A percentile compares a stretch with the other conserved stretches of the same genome.
Evolutionary conservation across 163 green algal genomes (phyloP).

Genomic region (Scenedesmus sp.): DNA sequence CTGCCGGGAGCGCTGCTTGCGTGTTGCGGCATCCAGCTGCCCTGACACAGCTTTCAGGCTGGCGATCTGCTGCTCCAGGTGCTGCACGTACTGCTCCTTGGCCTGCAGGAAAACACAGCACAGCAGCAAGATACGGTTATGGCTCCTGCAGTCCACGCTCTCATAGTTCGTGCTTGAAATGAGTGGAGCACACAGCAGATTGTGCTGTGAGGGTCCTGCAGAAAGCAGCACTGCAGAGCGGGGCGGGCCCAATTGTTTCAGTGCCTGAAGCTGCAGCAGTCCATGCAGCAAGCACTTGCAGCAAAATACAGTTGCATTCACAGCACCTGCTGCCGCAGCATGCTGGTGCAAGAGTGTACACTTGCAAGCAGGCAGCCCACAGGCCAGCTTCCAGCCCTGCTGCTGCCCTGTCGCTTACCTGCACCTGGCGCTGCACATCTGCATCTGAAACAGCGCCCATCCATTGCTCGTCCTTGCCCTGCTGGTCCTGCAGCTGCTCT

Average conservation of each 20-base stretch:
- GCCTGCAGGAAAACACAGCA: not conserved
- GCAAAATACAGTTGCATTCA: not conserved
- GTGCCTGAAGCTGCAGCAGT: not conserved
- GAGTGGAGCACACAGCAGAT: not conserved
- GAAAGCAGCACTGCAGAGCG: too few species aligned
- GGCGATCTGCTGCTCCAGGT: conserved; percentile 22
- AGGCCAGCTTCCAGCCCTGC: not conserved
- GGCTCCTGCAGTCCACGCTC: too few species aligned
- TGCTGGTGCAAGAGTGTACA: not conserved
- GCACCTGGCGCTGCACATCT: not conserved
- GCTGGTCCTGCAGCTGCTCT: conserved; percentile 1
- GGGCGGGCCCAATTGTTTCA: not conserved
- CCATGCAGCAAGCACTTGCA: not conserved
- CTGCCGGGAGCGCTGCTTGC: not conserved
- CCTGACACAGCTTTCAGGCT: not conserved
- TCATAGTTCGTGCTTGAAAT: not conserved
- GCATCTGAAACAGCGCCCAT: not conserved
- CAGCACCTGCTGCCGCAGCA: not conserved
- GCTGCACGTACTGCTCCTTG: not conserved
- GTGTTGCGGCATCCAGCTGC: conserved; percentile 9
- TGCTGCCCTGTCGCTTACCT: not conserved
- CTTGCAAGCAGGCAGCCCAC: not conserved
- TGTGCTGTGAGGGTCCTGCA: not conserved
- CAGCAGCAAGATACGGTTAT: not conserved
- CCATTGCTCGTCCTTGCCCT: not conserved